phyloP scores from a whole-genome alignment of 805 yeast species.

The Komagataella phaffii region DNA sequence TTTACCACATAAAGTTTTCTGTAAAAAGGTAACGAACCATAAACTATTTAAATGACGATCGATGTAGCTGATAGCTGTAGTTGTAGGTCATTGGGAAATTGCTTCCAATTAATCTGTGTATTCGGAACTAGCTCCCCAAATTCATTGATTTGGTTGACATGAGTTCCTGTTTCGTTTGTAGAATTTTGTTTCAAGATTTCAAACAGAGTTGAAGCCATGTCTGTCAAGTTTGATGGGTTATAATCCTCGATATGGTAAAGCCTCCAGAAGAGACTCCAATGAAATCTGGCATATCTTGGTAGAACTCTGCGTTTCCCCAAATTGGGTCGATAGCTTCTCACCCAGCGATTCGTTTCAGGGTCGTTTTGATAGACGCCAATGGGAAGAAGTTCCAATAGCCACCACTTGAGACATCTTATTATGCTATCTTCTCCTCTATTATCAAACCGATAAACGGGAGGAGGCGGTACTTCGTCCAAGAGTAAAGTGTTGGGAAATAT shows the following conservation, averaged over 20 bases:
- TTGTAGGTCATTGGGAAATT: background rate
- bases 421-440: slow-evolving; percentile 22
- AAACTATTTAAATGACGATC: background rate
- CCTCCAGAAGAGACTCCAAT: slow-evolving; percentile 57
- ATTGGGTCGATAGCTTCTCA: slow-evolving; percentile 36
- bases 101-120: background rate
- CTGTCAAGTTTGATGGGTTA: slow-evolving; percentile 29
- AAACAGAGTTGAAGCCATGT: background rate
- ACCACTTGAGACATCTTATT: slow-evolving; percentile 31
- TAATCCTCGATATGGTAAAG: slow-evolving; percentile 31
- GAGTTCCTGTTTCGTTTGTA: background rate
- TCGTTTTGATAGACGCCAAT: slow-evolving; percentile 33
- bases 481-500: slow-evolving; percentile 3
- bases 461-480: slow-evolving; percentile 9
- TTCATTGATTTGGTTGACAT: background rate
- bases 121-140: background rate
- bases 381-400: slow-evolving; percentile 52
- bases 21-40: background rate
- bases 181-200: background rate
- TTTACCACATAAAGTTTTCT: background rate
- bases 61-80: background rate
- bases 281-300: slow-evolving; percentile 33
- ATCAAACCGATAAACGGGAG: slow-evolving; percentile 17
- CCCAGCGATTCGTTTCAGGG: slow-evolving; percentile 35
- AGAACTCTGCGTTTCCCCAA: slow-evolving; percentile 37